Evolutionary conservation across 1,284 basidiomycete species (phyloP), one percentile per base, ranked within the genome.

Genomic region (Pseudozyma tsukubaensis): DNA sequence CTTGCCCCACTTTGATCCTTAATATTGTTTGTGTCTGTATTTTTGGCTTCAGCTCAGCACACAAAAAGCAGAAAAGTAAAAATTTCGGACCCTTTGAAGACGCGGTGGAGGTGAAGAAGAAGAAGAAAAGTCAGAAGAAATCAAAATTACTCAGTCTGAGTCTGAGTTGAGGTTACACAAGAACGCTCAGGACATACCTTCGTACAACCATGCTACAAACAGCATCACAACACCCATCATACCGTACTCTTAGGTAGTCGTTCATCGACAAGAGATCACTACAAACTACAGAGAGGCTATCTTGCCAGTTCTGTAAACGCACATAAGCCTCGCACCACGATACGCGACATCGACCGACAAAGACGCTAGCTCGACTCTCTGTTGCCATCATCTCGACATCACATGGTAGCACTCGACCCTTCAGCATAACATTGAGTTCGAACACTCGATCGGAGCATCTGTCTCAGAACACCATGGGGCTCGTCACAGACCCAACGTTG

Each of bases 61-160:
- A 47, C 43, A 14, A 3, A 19, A 14, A 18, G 18, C 1, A 11
- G n/a, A 14, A 37, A 7, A 10, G 52, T 19, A 62, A 69, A 62
- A 62, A 51, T 57, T 63, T 55, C 56, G 39, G 29, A n/a, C n/a
- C 9, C 14, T 14, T 14, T 21, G n/a, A 29, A 29, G 24, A 21
- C 35, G 37, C 53, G 67, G 44, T 70, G 67, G 67, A 64, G 66
- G 52, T 50, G 48, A 48, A 24, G 16, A 53, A 59, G 19, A 45
- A 36, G 51, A 63, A 50, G 45, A 62, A 56, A 55, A 48, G 16
- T 18, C 34, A 49, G 66, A 68, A 61, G 65, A 68, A 68, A 50
- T 8, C 36, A 42, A 19, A 42, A 4, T 12, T 39, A 13, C 12
- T 39, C 37, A 39, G 37, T 12, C 12, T 39, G 37, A 29, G 24